Evolutionary conservation across 208 protist genomes (phyloP), one percentile per base, ranked within the genome.

Genomic region (Balamuthia mandrillaris): DNA sequence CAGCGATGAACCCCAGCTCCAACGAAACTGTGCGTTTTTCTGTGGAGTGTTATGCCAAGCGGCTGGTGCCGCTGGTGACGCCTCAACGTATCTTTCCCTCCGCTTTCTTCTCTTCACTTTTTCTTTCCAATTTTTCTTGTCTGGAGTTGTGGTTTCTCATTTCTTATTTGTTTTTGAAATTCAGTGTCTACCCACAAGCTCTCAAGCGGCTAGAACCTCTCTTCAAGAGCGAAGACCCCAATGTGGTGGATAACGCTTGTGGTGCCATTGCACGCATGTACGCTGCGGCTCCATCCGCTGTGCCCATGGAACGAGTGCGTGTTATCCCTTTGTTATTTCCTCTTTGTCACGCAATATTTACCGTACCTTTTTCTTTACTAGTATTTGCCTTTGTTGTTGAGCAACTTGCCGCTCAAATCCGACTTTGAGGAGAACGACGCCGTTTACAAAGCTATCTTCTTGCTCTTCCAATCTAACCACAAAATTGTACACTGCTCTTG

Each of bases 381-480:
- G 70, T 79, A n/a, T 21, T 79, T 27, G n/a, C 70, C 70, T 1
- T 33, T 79, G 9, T 31, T 79, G 47, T 79, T 60, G 47, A 79
- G 60, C 47, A 49, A 42, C 3, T 33, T 79, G 41, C 70, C 70
- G 24, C 42, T 79, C 31, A 52, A 79, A 37, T 42, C 42, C 24
- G 70, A 79, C 18, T 79, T 79, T 58, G 70, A 79, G 70, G 70
- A 79, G 47, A 60, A 18, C 31, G 70, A 79, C 33, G 60, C 35
- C 31, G 70, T 79, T 31, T 79, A 79, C 70, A 79, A 79, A 42
- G 44, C 47, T 49, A 79, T 79, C 70, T 79, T 79, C 70, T 79
- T 60, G 47, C 70, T 79, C 70, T 79, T 79, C 70, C 52, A 49
- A 42, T 60, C 70, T 33, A 79, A 79, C 47, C 18, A 79, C 47